Evolutionary conservation across 2,329 filamentous ascomycete genomes (phyloP), one percentile per base, ranked within the genome.

Genomic region (Calonectria fujianensis): DNA sequence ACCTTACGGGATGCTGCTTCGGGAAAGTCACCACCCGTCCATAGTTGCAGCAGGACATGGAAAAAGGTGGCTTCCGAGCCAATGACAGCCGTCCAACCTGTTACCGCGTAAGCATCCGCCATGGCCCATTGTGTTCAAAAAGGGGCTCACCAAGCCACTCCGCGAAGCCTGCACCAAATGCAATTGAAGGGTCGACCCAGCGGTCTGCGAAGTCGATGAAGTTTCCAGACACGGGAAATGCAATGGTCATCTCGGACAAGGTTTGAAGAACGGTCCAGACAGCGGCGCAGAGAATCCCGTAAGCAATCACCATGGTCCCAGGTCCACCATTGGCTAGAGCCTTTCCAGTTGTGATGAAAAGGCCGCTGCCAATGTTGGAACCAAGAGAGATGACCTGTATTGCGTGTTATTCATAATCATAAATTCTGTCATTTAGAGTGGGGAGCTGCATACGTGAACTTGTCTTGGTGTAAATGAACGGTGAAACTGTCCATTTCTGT

Each of bases 121-220:
- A 2, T 51, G 4, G 8, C 10, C 8, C 10, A 27, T 51, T 27
- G 2, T 35, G 32, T 35, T 35, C 32, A 2, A 35, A 4, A 27
- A 14, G 24, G 24, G 11, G 10, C 75, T 16, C 31, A 78, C 77
- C 76, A 41, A 79, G 73, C 77, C 77, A 79, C 41, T 79, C 75
- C 8, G 77, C 77, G 35, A 79, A 79, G 14, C 77, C 77, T 18
- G 77, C 77, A 7, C 76, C 74, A 61, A 79, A 79, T 0, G 77
- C 77, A n/a, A 79, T 7, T 7, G 77, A 74, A 11, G 75, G 77
- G 6, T 79, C 77, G 13, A 79, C 77, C 74, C 77, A 79, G 10
- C 75, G 70, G 35, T 73, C 72, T 14, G 75, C 75, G 27, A 77
- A 79, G 50, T 79, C 77, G 24, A 78, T 78, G 9, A 72, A 78